phyloP scores from a whole-genome alignment of 2,329 filamentous ascomycete genomes.

The Colletotrichum costaricense region DNA sequence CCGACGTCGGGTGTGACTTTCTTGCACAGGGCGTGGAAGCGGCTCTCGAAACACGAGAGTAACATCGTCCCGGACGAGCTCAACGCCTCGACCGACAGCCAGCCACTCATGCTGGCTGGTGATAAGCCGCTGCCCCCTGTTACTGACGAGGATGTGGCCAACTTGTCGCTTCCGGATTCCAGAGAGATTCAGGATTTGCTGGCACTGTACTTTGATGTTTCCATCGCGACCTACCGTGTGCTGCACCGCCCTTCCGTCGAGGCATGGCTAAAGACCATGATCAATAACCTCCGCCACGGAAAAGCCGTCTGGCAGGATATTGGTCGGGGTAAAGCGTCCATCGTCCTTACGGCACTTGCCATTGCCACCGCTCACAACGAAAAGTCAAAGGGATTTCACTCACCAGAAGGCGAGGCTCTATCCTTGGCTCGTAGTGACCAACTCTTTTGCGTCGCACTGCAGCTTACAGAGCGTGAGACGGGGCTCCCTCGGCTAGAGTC shows the following conservation, averaged over 20 bases:
- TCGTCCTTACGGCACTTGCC: conserved; percentile 60
- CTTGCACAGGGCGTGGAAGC: conserved; percentile 63
- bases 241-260: conserved; percentile 65
- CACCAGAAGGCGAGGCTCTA: conserved; percentile 41
- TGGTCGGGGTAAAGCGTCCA: conserved; percentile 56
- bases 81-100: conserved; percentile 46
- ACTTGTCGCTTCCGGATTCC: conserved; percentile 51
- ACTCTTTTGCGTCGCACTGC: conserved; percentile 54
- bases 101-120: conserved; percentile 60
- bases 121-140: conserved; percentile 58
- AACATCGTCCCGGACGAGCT: conserved; percentile 40
- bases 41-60: conserved; percentile 57
- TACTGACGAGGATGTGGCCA: conserved; percentile 42
- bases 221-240: conserved; percentile 69
- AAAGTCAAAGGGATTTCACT: conserved; percentile 44
- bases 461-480: conserved; percentile 44
- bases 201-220: conserved; percentile 68
- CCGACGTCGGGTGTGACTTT: conserved; percentile 67
- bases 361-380: conserved; percentile 58
- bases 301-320: conserved; percentile 52
- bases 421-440: conserved; percentile 48
- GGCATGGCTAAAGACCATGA: conserved; percentile 56
- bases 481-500: conserved; percentile 53
- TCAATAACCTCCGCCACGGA: conserved; percentile 48
- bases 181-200: conserved; percentile 50